phyloP scores from a whole-genome alignment of 805 yeast species.

The Ogataea sp. region DNA sequence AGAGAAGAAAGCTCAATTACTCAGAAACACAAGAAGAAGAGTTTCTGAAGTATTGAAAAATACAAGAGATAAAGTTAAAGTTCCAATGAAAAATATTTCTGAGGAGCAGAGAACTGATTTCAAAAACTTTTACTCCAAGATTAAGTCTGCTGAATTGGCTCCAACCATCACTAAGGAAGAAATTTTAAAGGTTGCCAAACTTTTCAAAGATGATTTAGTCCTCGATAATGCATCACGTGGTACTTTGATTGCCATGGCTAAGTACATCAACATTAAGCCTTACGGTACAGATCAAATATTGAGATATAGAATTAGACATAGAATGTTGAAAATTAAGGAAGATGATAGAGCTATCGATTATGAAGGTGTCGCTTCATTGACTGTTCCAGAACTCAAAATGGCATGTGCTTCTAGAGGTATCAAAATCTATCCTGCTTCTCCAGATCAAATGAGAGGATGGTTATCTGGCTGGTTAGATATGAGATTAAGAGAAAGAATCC shows the following conservation, averaged over 20 bases:
- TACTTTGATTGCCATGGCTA: conserved; percentile 86
- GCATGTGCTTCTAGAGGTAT: conserved; percentile 96
- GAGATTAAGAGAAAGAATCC: conserved; percentile 79
- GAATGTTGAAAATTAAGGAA: conserved; percentile 75
- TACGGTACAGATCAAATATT: conserved; percentile 86
- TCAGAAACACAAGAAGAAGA: conserved; percentile 52
- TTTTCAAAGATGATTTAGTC: conserved; percentile 90
- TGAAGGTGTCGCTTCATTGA: conserved; percentile 81
- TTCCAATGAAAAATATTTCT: conserved; percentile 50
- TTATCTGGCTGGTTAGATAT: conserved; percentile 80
- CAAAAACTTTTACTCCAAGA: conserved; percentile 63
- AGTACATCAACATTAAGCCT: conserved; percentile 83
- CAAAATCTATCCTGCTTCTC: conserved; percentile 67
- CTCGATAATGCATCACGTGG: conserved; percentile 89
- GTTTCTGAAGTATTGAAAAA: conserved; percentile 56
- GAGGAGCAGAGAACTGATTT: conserved; percentile 71
- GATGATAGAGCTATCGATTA: conserved; percentile 88
- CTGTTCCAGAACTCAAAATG: conserved; percentile 73
- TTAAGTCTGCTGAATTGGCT: conserved; percentile 47
- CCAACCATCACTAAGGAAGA: conserved; percentile 55
- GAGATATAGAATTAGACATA: conserved; percentile 86
- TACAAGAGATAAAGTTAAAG: conserved; percentile 66
- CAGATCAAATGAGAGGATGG: conserved; percentile 70
- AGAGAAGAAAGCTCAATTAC: conserved; percentile 43
- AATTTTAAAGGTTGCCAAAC: conserved; percentile 69